phyloP scores from a whole-genome alignment of 257 asterid species.

The Nicotiana knightiana region DNA sequence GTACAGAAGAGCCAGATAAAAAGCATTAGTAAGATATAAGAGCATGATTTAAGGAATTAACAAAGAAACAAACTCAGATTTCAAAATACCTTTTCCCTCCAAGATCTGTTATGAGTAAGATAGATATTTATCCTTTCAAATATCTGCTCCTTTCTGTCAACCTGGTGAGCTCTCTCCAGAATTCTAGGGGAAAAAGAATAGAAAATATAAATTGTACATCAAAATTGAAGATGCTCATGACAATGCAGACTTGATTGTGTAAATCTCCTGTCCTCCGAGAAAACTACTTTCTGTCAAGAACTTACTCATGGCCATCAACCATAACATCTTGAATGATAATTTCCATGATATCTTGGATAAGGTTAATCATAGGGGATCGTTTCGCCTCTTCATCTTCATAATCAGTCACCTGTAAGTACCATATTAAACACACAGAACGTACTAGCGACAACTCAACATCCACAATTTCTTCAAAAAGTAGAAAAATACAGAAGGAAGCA shows the following conservation, averaged over 20 bases:
- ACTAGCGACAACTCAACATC: conserved; percentile 3
- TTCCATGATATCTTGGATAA: conserved; percentile 85
- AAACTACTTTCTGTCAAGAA: conserved; percentile 8
- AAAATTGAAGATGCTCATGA: not conserved
- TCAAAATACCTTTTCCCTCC: conserved; percentile 88
- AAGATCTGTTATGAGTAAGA: conserved; percentile 41
- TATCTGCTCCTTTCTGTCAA: conserved; percentile 59
- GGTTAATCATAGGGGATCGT: conserved; percentile 67
- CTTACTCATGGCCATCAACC: conserved; percentile 68
- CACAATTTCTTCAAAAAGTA: conserved; percentile 8
- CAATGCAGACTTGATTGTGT: conserved; percentile 7
- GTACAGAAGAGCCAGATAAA: conserved; percentile 6
- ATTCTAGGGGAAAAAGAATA: conserved; percentile 37
- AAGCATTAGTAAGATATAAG: conserved; percentile 7
- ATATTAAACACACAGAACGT: not conserved
- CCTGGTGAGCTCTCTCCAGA: conserved; percentile 35
- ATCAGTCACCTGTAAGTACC: conserved; percentile 43
- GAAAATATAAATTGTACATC: conserved; percentile 19
- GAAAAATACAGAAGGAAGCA: conserved; percentile 10
- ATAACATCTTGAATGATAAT: conserved; percentile 87
- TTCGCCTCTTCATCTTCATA: conserved; percentile 38
- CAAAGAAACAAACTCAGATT: conserved; percentile 10
- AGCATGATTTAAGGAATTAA: not conserved
- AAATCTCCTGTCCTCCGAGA: not conserved
- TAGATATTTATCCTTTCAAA: conserved; percentile 58